A percentile compares a stretch with the other conserved stretches of the same genome.
Conservation (phyloP, 441 rosid genomes). For the Daphne laureola region DNA sequence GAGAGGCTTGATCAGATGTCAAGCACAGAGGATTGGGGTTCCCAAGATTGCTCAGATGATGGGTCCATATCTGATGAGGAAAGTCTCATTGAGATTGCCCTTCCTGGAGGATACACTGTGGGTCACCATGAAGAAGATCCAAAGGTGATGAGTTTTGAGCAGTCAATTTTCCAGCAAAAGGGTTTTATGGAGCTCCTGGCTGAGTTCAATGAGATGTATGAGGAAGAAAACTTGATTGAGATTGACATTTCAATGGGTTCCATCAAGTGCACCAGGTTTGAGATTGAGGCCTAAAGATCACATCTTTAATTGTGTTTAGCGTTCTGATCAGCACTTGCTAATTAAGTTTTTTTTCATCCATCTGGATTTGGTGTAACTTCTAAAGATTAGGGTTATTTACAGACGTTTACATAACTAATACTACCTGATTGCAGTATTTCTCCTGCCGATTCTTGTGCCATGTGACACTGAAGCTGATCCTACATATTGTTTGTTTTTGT, state of each 20-base stretch:
- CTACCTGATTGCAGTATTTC: constrained; percentile 4
- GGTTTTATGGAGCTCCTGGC: constrained; percentile 37
- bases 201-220: constrained; percentile 50
- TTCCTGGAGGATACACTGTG: constrained; percentile 62
- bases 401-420: not conserved
- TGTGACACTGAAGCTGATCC: constrained; percentile 9
- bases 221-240: constrained; percentile 87
- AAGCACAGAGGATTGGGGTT: constrained; percentile 49
- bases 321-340: not conserved
- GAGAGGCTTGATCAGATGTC: constrained; percentile 28
- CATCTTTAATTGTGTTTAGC: not conserved
- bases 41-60: constrained; percentile 38
- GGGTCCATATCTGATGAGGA: constrained; percentile 79
- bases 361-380: constrained; percentile 23
- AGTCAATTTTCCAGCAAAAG: constrained; percentile 31
- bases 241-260: constrained; percentile 85
- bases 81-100: constrained; percentile 73
- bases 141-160: constrained; percentile 17
- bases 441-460: not conserved
- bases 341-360: constrained; percentile 40
- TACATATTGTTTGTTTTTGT: too few species aligned
- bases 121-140: constrained; percentile 19
- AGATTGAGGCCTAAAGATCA: constrained; percentile 42
- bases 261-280: constrained; percentile 73
- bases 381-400: constrained; percentile 6